Percentiles rank a stretch among this genome's conserved stretches.
Conservation (phyloP, 2,329 filamentous ascomycete genomes). For the Metarhizium album region DNA sequence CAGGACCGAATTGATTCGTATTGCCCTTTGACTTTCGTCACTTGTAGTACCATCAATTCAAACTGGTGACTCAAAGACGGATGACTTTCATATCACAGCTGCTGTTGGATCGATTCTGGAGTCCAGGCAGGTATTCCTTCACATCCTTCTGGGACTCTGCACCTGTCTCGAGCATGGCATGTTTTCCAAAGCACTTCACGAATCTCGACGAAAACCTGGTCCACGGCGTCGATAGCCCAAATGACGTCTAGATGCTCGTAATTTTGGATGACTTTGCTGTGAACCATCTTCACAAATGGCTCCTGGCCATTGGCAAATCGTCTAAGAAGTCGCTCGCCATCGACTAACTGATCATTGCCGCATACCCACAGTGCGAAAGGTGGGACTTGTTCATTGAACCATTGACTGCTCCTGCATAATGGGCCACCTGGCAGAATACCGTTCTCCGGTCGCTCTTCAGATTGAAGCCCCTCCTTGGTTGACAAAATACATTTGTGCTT, state of each 20-base stretch:
- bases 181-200: slow-evolving; percentile 79
- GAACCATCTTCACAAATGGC: slow-evolving; percentile 69
- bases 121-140: slow-evolving; percentile 22
- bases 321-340: slow-evolving; percentile 62
- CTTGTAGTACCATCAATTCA: neutral
- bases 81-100: neutral
- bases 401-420: slow-evolving; percentile 45
- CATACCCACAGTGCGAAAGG: slow-evolving; percentile 85
- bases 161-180: slow-evolving; percentile 41
- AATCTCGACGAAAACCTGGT: slow-evolving; percentile 73
- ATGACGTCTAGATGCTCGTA: slow-evolving; percentile 94
- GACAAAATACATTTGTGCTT: slow-evolving; percentile 75
- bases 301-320: slow-evolving; percentile 69
- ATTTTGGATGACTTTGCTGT: slow-evolving; percentile 70
- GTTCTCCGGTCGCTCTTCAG: slow-evolving; percentile 53
- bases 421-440: slow-evolving; percentile 14
- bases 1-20: too few species aligned
- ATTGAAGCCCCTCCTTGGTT: slow-evolving; percentile 57
- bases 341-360: slow-evolving; percentile 74
- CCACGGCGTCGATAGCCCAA: slow-evolving; percentile 83
- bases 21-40: too few species aligned
- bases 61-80: neutral
- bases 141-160: slow-evolving; percentile 55
- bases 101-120: neutral
- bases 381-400: slow-evolving; percentile 72